Base-by-base conservation (phyloP, 1,284 basidiomycete genomes). In the Trichosporon coremiiforme region DNA sequence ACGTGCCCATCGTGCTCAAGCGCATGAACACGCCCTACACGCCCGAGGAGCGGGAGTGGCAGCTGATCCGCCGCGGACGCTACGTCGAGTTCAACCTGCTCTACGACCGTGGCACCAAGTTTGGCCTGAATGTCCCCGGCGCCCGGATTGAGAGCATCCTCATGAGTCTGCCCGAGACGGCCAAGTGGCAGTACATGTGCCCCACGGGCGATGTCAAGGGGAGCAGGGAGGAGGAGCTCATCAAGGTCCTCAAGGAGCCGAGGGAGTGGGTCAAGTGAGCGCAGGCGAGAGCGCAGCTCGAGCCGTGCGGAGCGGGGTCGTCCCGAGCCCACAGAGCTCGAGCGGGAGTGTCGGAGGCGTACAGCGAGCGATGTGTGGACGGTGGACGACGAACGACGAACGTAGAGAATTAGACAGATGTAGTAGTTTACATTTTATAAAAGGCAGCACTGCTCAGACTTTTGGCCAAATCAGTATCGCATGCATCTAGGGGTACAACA, bases 21-120 rank as follows among this genome's bases (percentile, higher is more conserved):
- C 87, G 91, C 29, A 80, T 77, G 66, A 76, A 84, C 36, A 86
- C 85, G 71, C 84, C 87, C 5, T 90, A 86, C 78, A 90, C 89
- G 0, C 89, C 90, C 4, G 82, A 84, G 67, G 81, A 87, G 78
- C 87, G 93, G 67, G 86, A 93, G 66, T 98, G 95, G 95, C 95
- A 98, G 84, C 88, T 95, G 68, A 76, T 98, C 25, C 87, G 95
- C 60, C 86, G 95, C 45, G 94, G 95, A 0, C 87, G 93, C 72
- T 96, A 95, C 79, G 95, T 95, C 67, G 95, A 98, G 83, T 98
- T 97, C 85, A 97, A 97, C 82, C 85, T 98, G 70, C 90, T 97
- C 5, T 90, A 92, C 78, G 95, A 97, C 80, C 78, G 86, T 69
- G 85, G 85, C 0, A 85, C 85, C 63, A 85, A 85, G 83, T 96